Base-by-base conservation (phyloP, 1,139 yeast genomes). In the Yamadazyma sp. region DNA sequence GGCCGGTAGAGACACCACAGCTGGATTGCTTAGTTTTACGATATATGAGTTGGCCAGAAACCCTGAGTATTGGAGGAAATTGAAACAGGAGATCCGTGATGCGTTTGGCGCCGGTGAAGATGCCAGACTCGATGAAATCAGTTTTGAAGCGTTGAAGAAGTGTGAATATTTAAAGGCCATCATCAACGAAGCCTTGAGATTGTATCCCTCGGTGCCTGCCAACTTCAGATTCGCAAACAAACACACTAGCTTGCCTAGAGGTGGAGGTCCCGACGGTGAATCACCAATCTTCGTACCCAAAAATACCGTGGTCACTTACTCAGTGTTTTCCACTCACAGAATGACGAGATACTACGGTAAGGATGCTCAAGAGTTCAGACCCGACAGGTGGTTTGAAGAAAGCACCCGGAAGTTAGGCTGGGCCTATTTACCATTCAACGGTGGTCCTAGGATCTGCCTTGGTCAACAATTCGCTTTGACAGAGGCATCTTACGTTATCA, bases 401-500 rank as follows among this genome's bases (percentile, higher is more conserved):
- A 27, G 35, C 8, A 56, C 62, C 21, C 59, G 54, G 39, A 44
- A 42, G 18, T 34, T 44, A 24, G 47, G 68, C 18, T 74, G 78
- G 78, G 70, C 67, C 13, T 73, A 58, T 50, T 51, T 73, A 20
- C 78, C 78, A 4, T 73, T 73, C 59, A 75, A 74, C 43, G 80
- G 80, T 28, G 80, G 80, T 1, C 80, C 80, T 11, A 60, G 80
- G 38, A 74, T 73, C 38, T 75, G 80, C 47, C 58, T 74, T 31
- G 80, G 80, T 13, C 79, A 74, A 54, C 79, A 73, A 51, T 71
- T 70, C 53, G 79, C 78, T 1, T 64, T 75, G 41, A 72, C 78
- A n/a, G 80, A 76, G 51, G 71, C 76, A 1, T 62, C 72, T 2
- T 73, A 71, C 41, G 62, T 67, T 11, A 42, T 70, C 27, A 64